These are phyloP conservation scores for Neotropicomus parvogracilis DNA, from an alignment of 1,284 basidiomycete genomes.

Conservation along the genomic window DNA sequence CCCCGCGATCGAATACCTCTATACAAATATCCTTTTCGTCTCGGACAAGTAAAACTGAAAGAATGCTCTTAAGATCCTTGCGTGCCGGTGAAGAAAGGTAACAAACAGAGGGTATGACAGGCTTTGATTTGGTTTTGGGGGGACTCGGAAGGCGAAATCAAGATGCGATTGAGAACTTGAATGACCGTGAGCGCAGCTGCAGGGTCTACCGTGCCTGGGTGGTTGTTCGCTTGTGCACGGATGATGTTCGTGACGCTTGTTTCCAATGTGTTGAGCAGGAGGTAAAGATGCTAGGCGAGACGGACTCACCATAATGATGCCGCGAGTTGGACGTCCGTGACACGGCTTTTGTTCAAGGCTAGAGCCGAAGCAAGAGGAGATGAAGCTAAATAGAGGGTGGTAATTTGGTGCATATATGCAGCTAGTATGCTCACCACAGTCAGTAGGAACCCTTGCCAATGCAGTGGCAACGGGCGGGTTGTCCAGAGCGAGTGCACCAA, in stretches of 20 bases:
- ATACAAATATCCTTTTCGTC: constrained; percentile 68
- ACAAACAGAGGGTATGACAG: constrained; percentile 69
- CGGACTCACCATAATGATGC: constrained; percentile 59
- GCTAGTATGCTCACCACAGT: constrained; percentile 35
- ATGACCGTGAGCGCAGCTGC: constrained; percentile 51
- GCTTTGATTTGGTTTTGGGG: constrained; percentile 50
- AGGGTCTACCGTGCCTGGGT: constrained; percentile 39
- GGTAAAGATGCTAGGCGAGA: not conserved
- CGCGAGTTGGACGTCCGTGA: constrained; percentile 58
- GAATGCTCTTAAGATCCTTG: not conserved
- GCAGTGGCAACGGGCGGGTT: constrained; percentile 50
- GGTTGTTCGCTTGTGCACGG: constrained; percentile 40
- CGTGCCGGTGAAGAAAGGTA: not conserved
- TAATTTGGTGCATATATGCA: constrained; percentile 4
- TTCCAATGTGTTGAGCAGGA: not conserved
- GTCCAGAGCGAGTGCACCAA: constrained; percentile 70
- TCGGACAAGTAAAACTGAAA: constrained; percentile 62
- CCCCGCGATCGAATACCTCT: constrained; percentile 61
- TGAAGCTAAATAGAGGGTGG: constrained; percentile 23
- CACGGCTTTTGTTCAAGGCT: constrained; percentile 51
- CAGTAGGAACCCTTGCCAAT: constrained; percentile 41
- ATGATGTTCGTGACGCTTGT: constrained; percentile 56
- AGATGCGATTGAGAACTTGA: constrained; percentile 58
- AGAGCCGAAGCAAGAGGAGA: constrained; percentile 41
- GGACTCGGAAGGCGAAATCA: constrained; percentile 43